Conservation (phyloP, 31 red algal species). For the Asparagopsis taxiformis region DNA sequence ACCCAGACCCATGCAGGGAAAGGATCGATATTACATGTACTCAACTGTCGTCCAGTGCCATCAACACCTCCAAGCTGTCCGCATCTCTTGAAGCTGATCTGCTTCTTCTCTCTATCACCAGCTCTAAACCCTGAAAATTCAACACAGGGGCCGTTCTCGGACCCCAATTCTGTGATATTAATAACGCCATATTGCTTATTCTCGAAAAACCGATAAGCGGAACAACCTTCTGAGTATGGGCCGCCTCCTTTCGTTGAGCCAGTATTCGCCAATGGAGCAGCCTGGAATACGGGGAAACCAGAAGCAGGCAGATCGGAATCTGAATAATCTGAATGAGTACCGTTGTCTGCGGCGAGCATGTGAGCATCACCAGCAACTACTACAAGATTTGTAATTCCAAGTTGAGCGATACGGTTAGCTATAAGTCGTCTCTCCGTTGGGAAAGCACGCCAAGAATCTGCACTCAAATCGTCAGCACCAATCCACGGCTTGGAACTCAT, state of each 20-base stretch:
- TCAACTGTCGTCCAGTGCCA: conserved; percentile 6
- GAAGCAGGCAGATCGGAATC: conserved; percentile 2
- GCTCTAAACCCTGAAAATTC: conserved; percentile 21
- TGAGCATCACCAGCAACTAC: conserved; percentile 38
- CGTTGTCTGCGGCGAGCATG: conserved; percentile 34
- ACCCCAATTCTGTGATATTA: conserved; percentile 19
- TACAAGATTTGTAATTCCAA: conserved; percentile 30
- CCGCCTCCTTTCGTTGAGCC: conserved; percentile 36
- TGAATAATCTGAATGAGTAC: conserved; percentile 27
- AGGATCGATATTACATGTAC: neutral
- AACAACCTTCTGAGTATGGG: conserved; percentile 30
- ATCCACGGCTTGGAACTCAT: conserved; percentile 45
- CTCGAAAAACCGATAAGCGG: conserved; percentile 7
- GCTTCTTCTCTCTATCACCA: conserved; percentile 1
- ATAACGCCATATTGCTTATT: conserved; percentile 39
- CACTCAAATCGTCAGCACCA: neutral
- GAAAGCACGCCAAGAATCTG: conserved; percentile 26
- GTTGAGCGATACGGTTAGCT: conserved; percentile 17
- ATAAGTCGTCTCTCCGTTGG: conserved; percentile 7
- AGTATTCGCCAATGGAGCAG: conserved; percentile 11
- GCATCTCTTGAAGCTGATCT: conserved; percentile 36
- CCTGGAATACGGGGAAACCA: conserved; percentile 48
- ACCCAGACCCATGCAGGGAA: conserved; percentile 26
- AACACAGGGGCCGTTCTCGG: conserved; percentile 27
- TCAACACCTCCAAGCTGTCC: conserved; percentile 18